Base-by-base conservation (phyloP, 306 rosid genomes). In the Vigna nakashimae region DNA sequence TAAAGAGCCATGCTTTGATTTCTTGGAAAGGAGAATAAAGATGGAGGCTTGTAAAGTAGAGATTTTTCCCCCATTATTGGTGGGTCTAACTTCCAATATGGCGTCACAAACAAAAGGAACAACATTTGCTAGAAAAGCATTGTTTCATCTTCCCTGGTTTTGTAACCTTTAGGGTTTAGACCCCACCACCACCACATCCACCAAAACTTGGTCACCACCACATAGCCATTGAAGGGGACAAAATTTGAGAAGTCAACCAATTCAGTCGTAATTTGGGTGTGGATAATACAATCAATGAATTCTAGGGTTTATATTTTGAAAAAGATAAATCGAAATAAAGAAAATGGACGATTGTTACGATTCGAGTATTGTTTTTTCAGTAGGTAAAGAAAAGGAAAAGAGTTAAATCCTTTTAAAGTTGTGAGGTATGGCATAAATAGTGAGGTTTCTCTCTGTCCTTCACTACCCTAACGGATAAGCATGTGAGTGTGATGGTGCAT, bases 81-180 rank as follows among this genome's bases (percentile, higher is more conserved):
- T 78, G 85, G 82, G 79, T 57, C 81, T 74, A 82, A 63, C 13
- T 5, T 8, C 49, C 65, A 73, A 69, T 40, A 40, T 85, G 79
- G 79, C 80, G 71, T 82, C 80, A 71, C 71, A 76, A 79, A 73
- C 82, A 79, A 79, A 85, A 85, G 77, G 74, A 85, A 71, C 74
- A 70, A 53, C 71, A 81, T 73, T 75, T 82, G 73, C 71, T 42
- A 26, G 40, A 78, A 81, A 81, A 55, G 83, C 74, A 81, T 43
- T 69, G 24, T 64, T 74, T 74, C 73, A 18, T 74, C 67, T 52
- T 66, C 22, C 34, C n/a, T 48, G 58, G 65, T 62, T 52, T 73
- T 72, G 48, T 50, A 69, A 63, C 36, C 32, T 59, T 28, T 28
- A 73, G 38, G 42, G 49, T 71, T 73, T 52, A 69, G 62, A 68